phyloP scores from a whole-genome alignment of 352 stramenopile species.

The Phytophthora macrochlamydospora region DNA sequence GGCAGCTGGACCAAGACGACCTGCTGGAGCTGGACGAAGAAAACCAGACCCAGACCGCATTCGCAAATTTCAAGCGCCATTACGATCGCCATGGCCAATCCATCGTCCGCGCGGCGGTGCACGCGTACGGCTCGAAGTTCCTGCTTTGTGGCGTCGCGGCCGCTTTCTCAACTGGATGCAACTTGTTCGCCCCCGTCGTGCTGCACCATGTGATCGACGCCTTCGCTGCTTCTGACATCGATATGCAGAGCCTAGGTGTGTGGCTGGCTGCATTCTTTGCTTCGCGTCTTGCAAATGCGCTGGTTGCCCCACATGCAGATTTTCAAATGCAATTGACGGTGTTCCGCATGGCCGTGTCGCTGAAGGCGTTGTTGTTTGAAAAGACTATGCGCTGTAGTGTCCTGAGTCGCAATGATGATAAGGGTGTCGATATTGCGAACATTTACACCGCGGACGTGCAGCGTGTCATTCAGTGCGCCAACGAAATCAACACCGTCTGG shows the following conservation, averaged over 20 bases:
- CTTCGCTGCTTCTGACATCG: conserved; percentile 20
- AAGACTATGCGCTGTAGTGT: conserved; percentile 35
- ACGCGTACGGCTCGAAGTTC: conserved; percentile 30
- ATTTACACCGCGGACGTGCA: conserved; percentile 92
- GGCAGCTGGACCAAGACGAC: conserved; percentile 43
- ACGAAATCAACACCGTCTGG: conserved; percentile 51
- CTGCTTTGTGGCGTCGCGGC: conserved; percentile 11
- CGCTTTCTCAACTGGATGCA: conserved; percentile 27
- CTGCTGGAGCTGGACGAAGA: conserved; percentile 37
- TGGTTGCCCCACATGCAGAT: conserved; percentile 20
- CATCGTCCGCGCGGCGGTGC: conserved; percentile 24
- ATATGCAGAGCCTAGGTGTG: conserved; percentile 23
- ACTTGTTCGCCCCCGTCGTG: conserved; percentile 42
- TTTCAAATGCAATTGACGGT: conserved; percentile 32
- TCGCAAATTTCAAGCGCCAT: conserved; percentile 18
- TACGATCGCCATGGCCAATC: conserved; percentile 18
- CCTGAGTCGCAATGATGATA: conserved; percentile 14
- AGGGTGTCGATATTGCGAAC: conserved; percentile 85
- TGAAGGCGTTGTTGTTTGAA: conserved; percentile 43
- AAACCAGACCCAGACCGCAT: conserved; percentile 25
- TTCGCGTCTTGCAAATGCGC: conserved; percentile 27
- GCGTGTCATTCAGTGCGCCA: conserved; percentile 41
- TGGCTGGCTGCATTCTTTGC: conserved; percentile 53
- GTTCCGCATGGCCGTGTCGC: conserved; percentile 34
- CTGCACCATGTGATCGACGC: conserved; percentile 49